phyloP scores from a whole-genome alignment of 2,329 filamentous ascomycete genomes.

The Beauveria pseudobassiana region DNA sequence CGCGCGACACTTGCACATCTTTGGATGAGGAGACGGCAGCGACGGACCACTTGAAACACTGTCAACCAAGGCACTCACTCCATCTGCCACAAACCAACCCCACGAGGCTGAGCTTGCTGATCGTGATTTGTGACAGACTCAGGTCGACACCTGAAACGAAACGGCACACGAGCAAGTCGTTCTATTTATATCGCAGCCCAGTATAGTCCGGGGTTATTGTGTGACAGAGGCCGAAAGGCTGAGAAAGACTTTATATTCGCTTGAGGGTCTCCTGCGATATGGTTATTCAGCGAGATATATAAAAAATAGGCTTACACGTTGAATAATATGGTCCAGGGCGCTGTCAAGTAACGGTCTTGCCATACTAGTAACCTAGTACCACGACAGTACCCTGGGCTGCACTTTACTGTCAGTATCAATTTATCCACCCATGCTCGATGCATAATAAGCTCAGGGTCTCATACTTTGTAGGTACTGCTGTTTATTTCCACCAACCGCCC shows the following conservation, averaged over 20 bases:
- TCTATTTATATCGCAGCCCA: slow-evolving; percentile 1
- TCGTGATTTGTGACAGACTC: slow-evolving; percentile 7
- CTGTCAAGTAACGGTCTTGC: neutral
- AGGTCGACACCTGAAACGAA: slow-evolving; percentile 11
- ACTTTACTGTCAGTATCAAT: neutral
- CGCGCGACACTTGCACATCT: neutral
- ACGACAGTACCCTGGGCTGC: no score
- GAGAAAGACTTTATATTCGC: no score
- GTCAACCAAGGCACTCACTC: neutral
- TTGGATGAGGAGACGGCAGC: neutral
- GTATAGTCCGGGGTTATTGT: neutral
- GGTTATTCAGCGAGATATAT: no score
- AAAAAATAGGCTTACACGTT: neutral
- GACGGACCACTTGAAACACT: slow-evolving; percentile 1
- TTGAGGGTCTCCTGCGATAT: no score
- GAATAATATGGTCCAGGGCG: neutral
- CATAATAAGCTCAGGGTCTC: neutral
- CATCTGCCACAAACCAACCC: neutral
- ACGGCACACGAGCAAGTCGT: neutral
- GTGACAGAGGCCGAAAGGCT: no score
- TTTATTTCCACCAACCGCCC: neutral
- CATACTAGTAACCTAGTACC: no score
- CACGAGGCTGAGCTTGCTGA: neutral
- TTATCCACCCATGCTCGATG: no score
- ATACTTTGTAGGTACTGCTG: neutral